Evolutionary conservation across 805 yeast species (phyloP).

Genomic region (Candida hispaniensis): DNA sequence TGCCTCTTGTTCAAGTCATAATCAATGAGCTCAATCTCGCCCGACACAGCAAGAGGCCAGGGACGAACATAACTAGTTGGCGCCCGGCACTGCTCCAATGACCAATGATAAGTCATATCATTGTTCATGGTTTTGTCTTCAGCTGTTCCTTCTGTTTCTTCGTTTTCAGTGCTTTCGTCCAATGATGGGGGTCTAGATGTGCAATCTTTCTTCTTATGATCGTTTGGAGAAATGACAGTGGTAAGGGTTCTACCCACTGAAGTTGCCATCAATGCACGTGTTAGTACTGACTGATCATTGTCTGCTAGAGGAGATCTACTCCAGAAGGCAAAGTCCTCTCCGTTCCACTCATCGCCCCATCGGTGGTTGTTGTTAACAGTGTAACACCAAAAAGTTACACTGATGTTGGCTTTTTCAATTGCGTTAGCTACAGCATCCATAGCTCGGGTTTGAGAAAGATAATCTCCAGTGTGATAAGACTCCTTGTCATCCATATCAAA

Average conservation of each 20-base stretch:
- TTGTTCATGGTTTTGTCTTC: no score
- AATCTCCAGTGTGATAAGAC: constrained; percentile 54
- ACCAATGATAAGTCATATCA: no score
- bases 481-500: constrained; percentile 78
- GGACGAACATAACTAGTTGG: constrained; percentile 80
- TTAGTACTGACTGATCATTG: no score
- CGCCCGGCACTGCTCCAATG: no score
- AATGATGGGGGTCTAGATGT: no score
- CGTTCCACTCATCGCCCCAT: constrained; percentile 87
- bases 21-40: constrained; percentile 42
- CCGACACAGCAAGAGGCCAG: constrained; percentile 53
- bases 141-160: no score
- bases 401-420: constrained; percentile 57
- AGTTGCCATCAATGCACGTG: no score
- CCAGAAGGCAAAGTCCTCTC: constrained; percentile 84
- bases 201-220: no score
- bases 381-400: constrained; percentile 81
- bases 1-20: constrained; percentile 44
- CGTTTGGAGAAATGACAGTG: no score
- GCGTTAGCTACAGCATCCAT: constrained; percentile 72
- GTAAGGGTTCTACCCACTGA: no score
- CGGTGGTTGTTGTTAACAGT: constrained; percentile 56
- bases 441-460: constrained; percentile 60
- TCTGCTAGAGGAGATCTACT: constrained; percentile 44
- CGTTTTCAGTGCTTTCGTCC: no score